Percentiles rank a stretch among this genome's conserved stretches.
These are phyloP conservation scores for Quercus suber DNA, from an alignment of 306 rosid genomes.

Conservation along the genomic window DNA sequence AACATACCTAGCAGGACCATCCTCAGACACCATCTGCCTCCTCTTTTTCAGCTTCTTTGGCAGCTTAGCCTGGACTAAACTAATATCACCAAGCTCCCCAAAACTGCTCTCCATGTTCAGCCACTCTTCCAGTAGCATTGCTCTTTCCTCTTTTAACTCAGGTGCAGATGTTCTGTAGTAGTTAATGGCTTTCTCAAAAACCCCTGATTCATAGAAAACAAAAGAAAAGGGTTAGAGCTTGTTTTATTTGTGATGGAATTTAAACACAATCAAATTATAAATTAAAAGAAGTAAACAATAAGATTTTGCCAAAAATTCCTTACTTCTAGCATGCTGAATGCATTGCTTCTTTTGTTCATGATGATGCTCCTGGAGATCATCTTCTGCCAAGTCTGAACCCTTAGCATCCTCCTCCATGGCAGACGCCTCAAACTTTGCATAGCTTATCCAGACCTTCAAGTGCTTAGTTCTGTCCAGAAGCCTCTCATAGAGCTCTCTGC, in stretches of 20 bases:
- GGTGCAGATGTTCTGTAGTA: slow-evolving; percentile 85
- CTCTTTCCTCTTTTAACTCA: slow-evolving; percentile 91
- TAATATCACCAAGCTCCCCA: slow-evolving; percentile 75
- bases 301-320: slow-evolving; percentile 20
- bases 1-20: slow-evolving; percentile 81
- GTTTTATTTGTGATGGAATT: background rate
- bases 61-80: slow-evolving; percentile 75
- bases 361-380: slow-evolving; percentile 7
- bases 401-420: slow-evolving; percentile 30
- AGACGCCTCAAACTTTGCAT: slow-evolving; percentile 80
- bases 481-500: slow-evolving; percentile 76
- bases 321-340: slow-evolving; percentile 73
- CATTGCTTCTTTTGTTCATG: slow-evolving; percentile 56
- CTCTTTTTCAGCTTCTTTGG: slow-evolving; percentile 95
- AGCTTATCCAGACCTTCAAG: slow-evolving; percentile 89
- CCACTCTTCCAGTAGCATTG: slow-evolving; percentile 93
- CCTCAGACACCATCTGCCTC: slow-evolving; percentile 62
- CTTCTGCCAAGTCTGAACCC: slow-evolving; percentile 32
- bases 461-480: slow-evolving; percentile 92
- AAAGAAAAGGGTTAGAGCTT: background rate
- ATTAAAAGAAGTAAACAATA: slow-evolving; percentile 1
- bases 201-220: slow-evolving; percentile 47
- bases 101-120: slow-evolving; percentile 66
- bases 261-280: slow-evolving; percentile 8
- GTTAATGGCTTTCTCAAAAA: slow-evolving; percentile 76